Conservation (phyloP, 805 yeast species). For the Ogataea populi-albae region DNA sequence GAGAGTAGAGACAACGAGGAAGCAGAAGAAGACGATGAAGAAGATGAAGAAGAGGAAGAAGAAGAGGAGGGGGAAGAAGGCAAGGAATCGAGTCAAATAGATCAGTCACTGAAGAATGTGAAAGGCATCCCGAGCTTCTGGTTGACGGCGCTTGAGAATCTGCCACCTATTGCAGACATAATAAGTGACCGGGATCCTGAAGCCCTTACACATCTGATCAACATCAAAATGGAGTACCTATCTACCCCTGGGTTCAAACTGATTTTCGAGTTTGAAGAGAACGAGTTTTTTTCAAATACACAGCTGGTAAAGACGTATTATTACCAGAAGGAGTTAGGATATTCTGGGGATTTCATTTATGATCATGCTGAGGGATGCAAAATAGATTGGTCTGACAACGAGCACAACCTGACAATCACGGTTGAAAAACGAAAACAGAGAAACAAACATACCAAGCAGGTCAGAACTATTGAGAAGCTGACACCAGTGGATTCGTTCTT, state of each 20-base stretch:
- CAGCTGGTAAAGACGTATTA: constrained; percentile 80
- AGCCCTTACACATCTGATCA: constrained; percentile 63
- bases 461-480: constrained; percentile 90
- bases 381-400: constrained; percentile 80
- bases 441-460: constrained; percentile 93
- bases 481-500: constrained; percentile 95
- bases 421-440: constrained; percentile 96
- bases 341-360: constrained; percentile 93
- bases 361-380: constrained; percentile 93
- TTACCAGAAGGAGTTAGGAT: constrained; percentile 91
- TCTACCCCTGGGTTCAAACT: constrained; percentile 86
- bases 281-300: constrained; percentile 74
- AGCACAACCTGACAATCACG: constrained; percentile 75
- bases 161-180: constrained; percentile 75
- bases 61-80: constrained; percentile 32
- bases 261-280: constrained; percentile 73
- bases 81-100: constrained; percentile 20
- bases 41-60: constrained; percentile 38
- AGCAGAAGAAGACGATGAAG: constrained; percentile 42
- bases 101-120: constrained; percentile 34
- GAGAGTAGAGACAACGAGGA: constrained; percentile 34
- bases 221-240: constrained; percentile 76
- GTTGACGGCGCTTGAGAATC: constrained; percentile 91
- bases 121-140: constrained; percentile 93
- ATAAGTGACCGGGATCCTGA: constrained; percentile 89